Evolutionary conservation across 371 early-diverging fungal genomes (phyloP).

Genomic region (Mucor plumbeus): DNA sequence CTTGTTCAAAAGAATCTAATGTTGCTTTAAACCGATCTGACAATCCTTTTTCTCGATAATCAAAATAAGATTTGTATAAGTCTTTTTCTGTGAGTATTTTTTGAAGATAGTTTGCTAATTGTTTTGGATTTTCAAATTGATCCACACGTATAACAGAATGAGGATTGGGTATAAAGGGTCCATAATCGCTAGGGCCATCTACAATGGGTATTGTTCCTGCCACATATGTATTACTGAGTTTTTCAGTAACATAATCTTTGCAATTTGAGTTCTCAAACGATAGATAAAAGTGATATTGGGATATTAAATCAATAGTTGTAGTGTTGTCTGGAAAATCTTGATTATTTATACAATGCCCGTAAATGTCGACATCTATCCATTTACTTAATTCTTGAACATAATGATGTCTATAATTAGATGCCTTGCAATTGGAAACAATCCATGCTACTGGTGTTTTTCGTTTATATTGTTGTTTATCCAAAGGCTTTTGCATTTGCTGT

Average conservation of each 20-base stretch:
- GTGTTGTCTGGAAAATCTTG: not conserved
- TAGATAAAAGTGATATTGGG: slow-evolving; percentile 15
- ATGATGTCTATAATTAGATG: slow-evolving; percentile 17
- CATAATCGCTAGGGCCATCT: slow-evolving; percentile 22
- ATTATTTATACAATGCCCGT: slow-evolving; percentile 17
- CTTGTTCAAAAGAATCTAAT: slow-evolving; percentile 2
- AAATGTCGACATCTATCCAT: slow-evolving; percentile 20
- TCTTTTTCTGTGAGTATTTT: not conserved
- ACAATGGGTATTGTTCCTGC: slow-evolving; percentile 19
- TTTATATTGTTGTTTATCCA: not conserved
- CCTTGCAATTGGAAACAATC: slow-evolving; percentile 23
- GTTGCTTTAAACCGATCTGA: slow-evolving; percentile 6
- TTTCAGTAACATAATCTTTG: slow-evolving; percentile 23
- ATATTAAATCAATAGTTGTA: slow-evolving; percentile 11
- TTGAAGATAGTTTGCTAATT: not conserved
- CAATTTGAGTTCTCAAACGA: slow-evolving; percentile 18
- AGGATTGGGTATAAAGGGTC: slow-evolving; percentile 20
- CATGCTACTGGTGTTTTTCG: slow-evolving; percentile 10
- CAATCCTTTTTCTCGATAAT: slow-evolving; percentile 3
- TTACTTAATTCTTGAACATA: slow-evolving; percentile 12
- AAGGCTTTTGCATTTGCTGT: not conserved
- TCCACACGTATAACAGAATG: slow-evolving; percentile 15
- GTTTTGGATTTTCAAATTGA: slow-evolving; percentile 10
- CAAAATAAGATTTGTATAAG: slow-evolving; percentile 6
- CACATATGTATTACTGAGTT: slow-evolving; percentile 12